Evolutionary conservation across 202 grass and related monocot species (phyloP).

Genomic region (Elaeis oleifera): DNA sequence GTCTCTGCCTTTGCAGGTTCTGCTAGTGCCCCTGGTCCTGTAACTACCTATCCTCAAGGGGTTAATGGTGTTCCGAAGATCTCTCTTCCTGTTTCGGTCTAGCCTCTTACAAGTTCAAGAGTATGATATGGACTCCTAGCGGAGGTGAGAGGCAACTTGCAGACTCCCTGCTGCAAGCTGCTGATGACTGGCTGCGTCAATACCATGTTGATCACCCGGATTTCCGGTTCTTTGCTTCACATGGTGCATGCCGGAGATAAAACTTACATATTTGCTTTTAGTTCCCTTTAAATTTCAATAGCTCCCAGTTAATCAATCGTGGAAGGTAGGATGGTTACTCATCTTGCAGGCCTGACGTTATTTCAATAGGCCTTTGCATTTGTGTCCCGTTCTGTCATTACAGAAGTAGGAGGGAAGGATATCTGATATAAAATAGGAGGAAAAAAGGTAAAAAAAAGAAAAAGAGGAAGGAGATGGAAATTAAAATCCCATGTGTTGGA

Average conservation of each 20-base stretch:
- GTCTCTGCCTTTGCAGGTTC: neutral
- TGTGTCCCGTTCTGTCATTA: too few relatives aligned
- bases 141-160: conserved; percentile 21
- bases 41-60: neutral
- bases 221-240: conserved; percentile 30
- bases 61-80: conserved; percentile 10
- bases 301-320: too few relatives aligned
- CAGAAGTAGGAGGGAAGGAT: too few relatives aligned
- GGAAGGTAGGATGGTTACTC: too few relatives aligned
- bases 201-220: conserved; percentile 23
- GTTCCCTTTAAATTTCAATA: too few relatives aligned
- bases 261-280: too few relatives aligned
- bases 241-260: conserved; percentile 15
- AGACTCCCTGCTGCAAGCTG: conserved; percentile 25
- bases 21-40: neutral
- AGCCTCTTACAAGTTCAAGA: conserved; percentile 37
- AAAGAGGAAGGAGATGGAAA: too few relatives aligned
- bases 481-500: too few relatives aligned
- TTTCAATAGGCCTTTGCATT: too few relatives aligned
- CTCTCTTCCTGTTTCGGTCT: conserved; percentile 24
- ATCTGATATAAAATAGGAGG: too few relatives aligned
- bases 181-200: conserved; percentile 36
- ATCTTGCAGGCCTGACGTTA: too few relatives aligned
- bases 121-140: conserved; percentile 20
- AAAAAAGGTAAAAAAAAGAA: too few relatives aligned